phyloP scores from a whole-genome alignment of 1,139 yeast genomes.

The Blastobotrys proliferans region DNA sequence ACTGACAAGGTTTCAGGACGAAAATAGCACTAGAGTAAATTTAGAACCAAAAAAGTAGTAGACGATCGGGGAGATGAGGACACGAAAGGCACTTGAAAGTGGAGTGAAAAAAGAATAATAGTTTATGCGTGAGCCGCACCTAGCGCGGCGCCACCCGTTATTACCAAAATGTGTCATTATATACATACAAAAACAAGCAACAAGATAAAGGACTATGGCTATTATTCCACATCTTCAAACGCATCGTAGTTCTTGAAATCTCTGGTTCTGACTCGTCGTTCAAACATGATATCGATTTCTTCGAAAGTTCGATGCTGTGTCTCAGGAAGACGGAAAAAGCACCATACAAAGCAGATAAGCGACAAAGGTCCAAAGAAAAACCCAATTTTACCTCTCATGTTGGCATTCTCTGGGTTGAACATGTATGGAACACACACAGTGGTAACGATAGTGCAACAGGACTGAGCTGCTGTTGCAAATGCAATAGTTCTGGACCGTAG shows the following conservation, averaged over 20 bases:
- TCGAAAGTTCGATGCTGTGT: conserved; percentile 55
- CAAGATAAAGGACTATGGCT: background rate
- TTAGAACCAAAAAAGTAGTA: no score
- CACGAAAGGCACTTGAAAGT: no score
- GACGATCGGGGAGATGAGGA: no score
- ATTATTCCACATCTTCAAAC: conserved; percentile 8
- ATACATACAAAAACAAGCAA: background rate
- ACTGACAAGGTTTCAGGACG: no score
- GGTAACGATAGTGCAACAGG: conserved; percentile 41
- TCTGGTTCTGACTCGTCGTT: conserved; percentile 19
- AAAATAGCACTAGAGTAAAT: no score
- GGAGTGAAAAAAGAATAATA: no score
- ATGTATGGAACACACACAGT: conserved; percentile 51
- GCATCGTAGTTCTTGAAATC: conserved; percentile 20
- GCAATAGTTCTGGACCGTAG: conserved; percentile 55
- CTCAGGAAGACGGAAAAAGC: conserved; percentile 56
- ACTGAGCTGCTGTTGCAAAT: conserved; percentile 49
- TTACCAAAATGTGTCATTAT: background rate
- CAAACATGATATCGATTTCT: conserved; percentile 46
- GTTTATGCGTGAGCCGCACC: no score
- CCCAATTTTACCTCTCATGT: conserved; percentile 58
- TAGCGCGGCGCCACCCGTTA: no score
- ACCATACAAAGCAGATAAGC: conserved; percentile 37
- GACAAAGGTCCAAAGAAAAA: conserved; percentile 55
- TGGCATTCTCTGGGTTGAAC: conserved; percentile 55